These are phyloP conservation scores for Scytalidium sp. DNA, from an alignment of 2,329 filamentous ascomycete genomes.

Conservation along the genomic window DNA sequence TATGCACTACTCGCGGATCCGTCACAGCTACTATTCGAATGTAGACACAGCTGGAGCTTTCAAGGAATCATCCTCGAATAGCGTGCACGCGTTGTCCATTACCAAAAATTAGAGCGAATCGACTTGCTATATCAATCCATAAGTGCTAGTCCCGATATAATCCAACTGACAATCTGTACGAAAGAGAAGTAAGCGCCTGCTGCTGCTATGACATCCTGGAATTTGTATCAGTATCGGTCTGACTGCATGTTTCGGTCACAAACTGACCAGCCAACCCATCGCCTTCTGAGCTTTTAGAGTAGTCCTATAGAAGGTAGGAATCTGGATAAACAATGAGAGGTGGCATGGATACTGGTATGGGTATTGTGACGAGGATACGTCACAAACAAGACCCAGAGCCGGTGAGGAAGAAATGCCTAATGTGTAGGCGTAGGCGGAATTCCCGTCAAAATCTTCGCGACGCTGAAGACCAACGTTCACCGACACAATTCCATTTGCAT, in stretches of 20 bases:
- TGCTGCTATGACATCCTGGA: slow-evolving; percentile 8
- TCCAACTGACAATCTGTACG: slow-evolving; percentile 11
- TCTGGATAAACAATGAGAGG: slow-evolving; percentile 5
- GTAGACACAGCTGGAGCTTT: too few species aligned
- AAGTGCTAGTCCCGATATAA: slow-evolving; percentile 11
- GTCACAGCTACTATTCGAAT: too few species aligned
- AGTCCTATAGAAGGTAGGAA: slow-evolving; percentile 7
- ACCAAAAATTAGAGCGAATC: too few species aligned
- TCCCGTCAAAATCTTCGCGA: background rate
- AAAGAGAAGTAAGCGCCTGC: slow-evolving; percentile 13
- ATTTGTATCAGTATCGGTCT: background rate
- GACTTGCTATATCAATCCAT: too few species aligned
- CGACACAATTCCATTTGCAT: slow-evolving; percentile 13
- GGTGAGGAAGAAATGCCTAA: slow-evolving; percentile 5
- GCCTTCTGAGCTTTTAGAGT: background rate
- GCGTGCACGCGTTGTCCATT: too few species aligned
- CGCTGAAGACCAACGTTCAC: slow-evolving; percentile 11
- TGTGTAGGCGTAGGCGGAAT: slow-evolving; percentile 12
- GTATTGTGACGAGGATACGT: background rate
- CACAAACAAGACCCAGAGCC: slow-evolving; percentile 7
- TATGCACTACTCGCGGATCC: too few species aligned
- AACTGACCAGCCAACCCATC: slow-evolving; percentile 9
- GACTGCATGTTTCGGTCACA: too few species aligned
- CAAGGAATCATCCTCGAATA: too few species aligned
- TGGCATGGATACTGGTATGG: slow-evolving; percentile 5